These are phyloP conservation scores for Theobroma cacao DNA, from an alignment of 345 rosid species.

Conservation along the genomic window DNA sequence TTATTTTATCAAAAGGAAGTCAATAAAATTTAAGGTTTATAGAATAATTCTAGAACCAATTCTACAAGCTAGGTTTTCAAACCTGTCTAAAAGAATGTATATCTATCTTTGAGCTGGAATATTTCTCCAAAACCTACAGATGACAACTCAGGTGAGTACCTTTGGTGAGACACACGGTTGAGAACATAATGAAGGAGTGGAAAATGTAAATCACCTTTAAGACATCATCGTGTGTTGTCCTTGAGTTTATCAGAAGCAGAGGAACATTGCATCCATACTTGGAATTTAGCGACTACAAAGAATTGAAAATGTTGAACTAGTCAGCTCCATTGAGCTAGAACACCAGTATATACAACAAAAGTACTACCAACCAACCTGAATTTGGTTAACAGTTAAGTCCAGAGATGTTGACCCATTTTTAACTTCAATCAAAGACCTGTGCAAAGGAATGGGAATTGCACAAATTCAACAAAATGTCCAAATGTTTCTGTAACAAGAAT, in stretches of 20 bases:
- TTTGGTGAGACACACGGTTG: neutral
- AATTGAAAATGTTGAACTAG: slow-evolving; percentile 12
- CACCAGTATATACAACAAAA: neutral
- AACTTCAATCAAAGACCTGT: slow-evolving; percentile 49
- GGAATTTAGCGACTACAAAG: slow-evolving; percentile 47
- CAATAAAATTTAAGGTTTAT: neutral
- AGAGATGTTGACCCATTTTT: slow-evolving; percentile 40
- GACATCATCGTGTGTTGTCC: slow-evolving; percentile 29
- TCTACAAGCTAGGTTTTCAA: slow-evolving; percentile 4
- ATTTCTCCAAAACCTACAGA: slow-evolving; percentile 47
- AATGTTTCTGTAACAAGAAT: neutral
- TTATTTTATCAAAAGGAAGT: neutral
- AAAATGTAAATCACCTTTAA: slow-evolving; percentile 37
- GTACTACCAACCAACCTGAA: slow-evolving; percentile 34
- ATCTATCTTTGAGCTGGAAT: slow-evolving; percentile 35
- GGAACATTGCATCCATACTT: slow-evolving; percentile 51
- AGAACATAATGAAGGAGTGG: slow-evolving; percentile 8
- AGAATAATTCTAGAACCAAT: neutral
- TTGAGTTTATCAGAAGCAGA: slow-evolving; percentile 41
- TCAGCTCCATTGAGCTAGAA: neutral
- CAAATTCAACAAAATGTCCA: neutral
- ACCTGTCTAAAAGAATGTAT: slow-evolving; percentile 45
- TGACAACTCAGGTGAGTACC: slow-evolving; percentile 18
- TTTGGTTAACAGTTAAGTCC: slow-evolving; percentile 42
- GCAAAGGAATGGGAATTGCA: neutral